Percentiles rank a stretch among this genome's conserved stretches.
These are phyloP conservation scores for Candida quercuum DNA, from an alignment of 805 yeast genomes.

Conservation along the genomic window DNA sequence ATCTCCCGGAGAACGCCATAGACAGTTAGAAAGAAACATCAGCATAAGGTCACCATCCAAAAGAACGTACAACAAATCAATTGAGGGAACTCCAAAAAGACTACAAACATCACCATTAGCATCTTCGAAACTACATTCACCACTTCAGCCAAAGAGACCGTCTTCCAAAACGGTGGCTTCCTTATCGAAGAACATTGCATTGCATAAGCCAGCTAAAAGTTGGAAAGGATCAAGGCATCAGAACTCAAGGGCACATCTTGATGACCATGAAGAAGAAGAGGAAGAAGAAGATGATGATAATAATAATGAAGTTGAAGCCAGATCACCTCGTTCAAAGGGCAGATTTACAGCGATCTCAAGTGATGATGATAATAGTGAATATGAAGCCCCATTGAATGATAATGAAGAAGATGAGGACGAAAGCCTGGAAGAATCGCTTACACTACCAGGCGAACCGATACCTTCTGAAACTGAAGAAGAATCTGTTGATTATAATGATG, in stretches of 20 bases:
- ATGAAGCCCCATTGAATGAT: constrained; percentile 1
- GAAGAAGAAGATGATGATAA: too few species aligned
- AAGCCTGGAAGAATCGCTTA: constrained; percentile 2
- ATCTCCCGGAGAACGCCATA: not conserved
- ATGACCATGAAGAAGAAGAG: not conserved
- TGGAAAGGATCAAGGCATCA: not conserved
- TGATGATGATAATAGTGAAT: constrained; percentile 11
- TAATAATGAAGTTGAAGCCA: too few species aligned
- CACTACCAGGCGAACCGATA: not conserved
- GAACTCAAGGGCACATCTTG: not conserved
- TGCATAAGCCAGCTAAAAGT: constrained; percentile 1
- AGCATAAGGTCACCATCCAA: not conserved
- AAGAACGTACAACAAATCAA: not conserved
- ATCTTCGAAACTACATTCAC: constrained; percentile 4
- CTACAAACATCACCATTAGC: constrained; percentile 4
- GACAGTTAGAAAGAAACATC: constrained; percentile 1
- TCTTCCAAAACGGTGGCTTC: constrained; percentile 7
- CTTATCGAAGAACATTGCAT: constrained; percentile 6
- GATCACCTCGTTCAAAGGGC: too few species aligned
- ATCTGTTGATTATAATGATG: not conserved
- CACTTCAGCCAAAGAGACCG: constrained; percentile 5
- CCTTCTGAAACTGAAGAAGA: not conserved
- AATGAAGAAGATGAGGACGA: constrained; percentile 12
- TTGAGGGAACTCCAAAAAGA: not conserved
- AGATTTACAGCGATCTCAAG: too few species aligned